Evolutionary conservation across 75 land plant genomes (phyloP), one percentile per base, ranked within the genome.

Genomic region (Picea sitchensis): DNA sequence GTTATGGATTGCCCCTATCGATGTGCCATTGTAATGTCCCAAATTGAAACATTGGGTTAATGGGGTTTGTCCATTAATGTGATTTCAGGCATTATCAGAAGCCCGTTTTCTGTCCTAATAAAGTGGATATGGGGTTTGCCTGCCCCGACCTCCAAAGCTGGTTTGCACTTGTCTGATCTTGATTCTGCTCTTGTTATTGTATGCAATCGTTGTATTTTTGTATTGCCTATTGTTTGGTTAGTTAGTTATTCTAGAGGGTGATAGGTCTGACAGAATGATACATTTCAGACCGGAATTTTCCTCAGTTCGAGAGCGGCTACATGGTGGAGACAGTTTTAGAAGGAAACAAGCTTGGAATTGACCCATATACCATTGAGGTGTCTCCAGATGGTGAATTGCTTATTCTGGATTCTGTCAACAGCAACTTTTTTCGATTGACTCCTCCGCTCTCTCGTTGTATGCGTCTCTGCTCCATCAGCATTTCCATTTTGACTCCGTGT

Each of bases 381-480:
- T 88, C 90, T 54, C 83, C 84, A 65, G 87, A 88, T 51, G 93
- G 91, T 2, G 94, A 86, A 74, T 87, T 94, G 3, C 81, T 84
- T 63, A 91, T 90, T 75, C 88, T 94, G 20, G 94, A 94, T 83
- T 84, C 87, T 34, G 80, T 73, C 1, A 88, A 83, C 65, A 92
- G 88, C 79, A 92, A 85, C 78, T 81, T 92, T 78, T 86, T 89
- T 12, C 64, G 79, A 58, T 76, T 92, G 61, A 87, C 88, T 72
- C 93, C 94, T 23, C 95, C 95, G 12, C 68, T 92, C 23, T 92
- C 94, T 15, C 91, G 88, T 74, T 88, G 95, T 93, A 84, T 21
- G 88, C 4, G 51, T 34, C 36, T 41, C 58, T 47, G 60, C 61
- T 59, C n/a, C 14, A 36, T 23, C 32, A 65, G 38, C 75, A 23